Conservation (phyloP, 2,329 filamentous ascomycete genomes). For the Nectriaceae sp. region DNA sequence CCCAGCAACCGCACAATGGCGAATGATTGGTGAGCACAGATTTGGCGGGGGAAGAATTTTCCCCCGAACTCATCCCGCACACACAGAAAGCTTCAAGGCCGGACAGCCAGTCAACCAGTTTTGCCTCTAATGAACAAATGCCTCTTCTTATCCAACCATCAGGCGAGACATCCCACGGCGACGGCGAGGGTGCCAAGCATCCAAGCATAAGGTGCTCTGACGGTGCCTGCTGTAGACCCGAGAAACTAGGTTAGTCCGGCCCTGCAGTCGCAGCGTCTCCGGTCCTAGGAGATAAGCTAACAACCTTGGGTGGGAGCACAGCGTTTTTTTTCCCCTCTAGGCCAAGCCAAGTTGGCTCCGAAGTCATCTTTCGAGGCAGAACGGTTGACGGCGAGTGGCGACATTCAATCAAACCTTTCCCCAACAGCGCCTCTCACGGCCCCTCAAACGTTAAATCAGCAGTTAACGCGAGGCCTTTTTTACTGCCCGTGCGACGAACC, state of each 20-base stretch:
- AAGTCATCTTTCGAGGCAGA: background rate
- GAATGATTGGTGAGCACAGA: slow-evolving; percentile 1
- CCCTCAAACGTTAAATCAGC: background rate
- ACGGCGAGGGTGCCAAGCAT: background rate
- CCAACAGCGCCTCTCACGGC: background rate
- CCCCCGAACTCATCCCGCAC: background rate
- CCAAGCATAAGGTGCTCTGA: background rate
- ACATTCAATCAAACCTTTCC: background rate
- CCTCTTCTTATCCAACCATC: too few relatives aligned
- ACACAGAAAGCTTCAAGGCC: too few relatives aligned
- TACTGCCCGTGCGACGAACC: too few relatives aligned
- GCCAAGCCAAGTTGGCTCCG: background rate
- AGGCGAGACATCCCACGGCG: background rate
- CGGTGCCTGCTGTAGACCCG: background rate
- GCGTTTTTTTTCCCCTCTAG: background rate
- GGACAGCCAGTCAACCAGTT: too few relatives aligned
- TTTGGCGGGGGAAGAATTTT: background rate
- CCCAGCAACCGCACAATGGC: slow-evolving; percentile 4
- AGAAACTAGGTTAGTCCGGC: background rate
- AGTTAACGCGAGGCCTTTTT: too few relatives aligned
- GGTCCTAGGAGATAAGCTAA: background rate
- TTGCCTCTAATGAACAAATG: too few relatives aligned
- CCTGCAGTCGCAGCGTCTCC: background rate
- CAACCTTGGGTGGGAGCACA: background rate
- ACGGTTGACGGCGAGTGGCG: background rate